A percentile compares a stretch with the other conserved stretches of the same genome.
Evolutionary conservation across 2,329 filamentous ascomycete species (phyloP).

Genomic region (Cercospora beticola): DNA sequence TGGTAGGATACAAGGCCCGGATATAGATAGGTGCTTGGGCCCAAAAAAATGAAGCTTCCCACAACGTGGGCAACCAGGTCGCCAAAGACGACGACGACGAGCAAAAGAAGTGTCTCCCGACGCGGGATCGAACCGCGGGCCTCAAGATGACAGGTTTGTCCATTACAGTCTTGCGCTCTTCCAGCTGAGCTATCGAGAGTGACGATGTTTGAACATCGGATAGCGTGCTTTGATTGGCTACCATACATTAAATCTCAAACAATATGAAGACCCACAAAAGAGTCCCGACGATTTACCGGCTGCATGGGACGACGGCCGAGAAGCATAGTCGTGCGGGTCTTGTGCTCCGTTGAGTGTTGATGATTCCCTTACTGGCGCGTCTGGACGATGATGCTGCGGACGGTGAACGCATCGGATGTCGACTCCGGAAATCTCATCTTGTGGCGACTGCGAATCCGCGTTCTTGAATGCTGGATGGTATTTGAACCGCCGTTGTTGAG

Average conservation of each 20-base stretch:
- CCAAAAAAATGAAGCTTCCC: neutral
- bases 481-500: neutral
- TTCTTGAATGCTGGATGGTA: neutral
- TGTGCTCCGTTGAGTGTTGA: no score
- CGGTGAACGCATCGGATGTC: neutral
- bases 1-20: neutral
- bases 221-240: slow-evolving; percentile 5
- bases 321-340: neutral
- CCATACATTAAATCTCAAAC: accelerated
- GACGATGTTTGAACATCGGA: slow-evolving; percentile 1
- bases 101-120: neutral
- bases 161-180: slow-evolving; percentile 15
- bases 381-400: neutral
- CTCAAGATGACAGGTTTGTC: slow-evolving; percentile 1
- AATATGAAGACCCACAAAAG: neutral
- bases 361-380: neutral
- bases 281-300: neutral
- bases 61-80: neutral
- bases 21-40: neutral
- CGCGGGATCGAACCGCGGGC: slow-evolving; percentile 10
- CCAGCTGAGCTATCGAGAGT: slow-evolving; percentile 15
- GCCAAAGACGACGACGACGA: neutral
- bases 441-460: neutral
- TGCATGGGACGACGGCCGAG: no score
- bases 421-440: neutral